Conservation (phyloP, 169 alveolate species). For the Plasmodium gonderi region DNA sequence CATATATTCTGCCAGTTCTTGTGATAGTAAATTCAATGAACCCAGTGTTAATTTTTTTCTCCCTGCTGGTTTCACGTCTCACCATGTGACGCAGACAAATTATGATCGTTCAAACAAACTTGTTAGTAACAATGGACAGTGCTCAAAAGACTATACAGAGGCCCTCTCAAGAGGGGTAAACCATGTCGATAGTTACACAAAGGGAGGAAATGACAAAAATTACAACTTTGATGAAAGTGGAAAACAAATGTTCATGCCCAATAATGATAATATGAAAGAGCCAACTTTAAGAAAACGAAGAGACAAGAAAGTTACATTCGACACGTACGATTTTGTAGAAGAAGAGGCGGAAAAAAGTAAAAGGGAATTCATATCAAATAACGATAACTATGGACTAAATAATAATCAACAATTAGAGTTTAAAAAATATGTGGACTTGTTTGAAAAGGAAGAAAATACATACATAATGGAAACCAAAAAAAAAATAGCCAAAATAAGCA, state of each 20-base stretch:
- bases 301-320: neutral
- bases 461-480: constrained; percentile 68
- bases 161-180: neutral
- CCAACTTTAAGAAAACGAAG: neutral
- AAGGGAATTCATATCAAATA: neutral
- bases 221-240: neutral
- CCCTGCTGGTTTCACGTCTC: neutral
- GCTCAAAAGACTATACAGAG: too few species aligned
- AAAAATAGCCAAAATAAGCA: constrained; percentile 67
- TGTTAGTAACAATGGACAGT: neutral
- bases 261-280: neutral
- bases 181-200: neutral
- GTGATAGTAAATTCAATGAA: neutral
- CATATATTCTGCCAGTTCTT: constrained; percentile 7
- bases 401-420: constrained; percentile 40
- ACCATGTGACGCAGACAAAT: neutral
- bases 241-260: neutral
- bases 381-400: neutral
- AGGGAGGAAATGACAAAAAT: neutral
- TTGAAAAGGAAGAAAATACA: constrained; percentile 70
- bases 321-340: constrained; percentile 12
- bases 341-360: constrained; percentile 34
- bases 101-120: neutral
- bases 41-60: neutral
- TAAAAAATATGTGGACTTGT: constrained; percentile 58